Evolutionary conservation across 2,329 filamentous ascomycete species (phyloP).

Genomic region (Niveomyces coronatus): DNA sequence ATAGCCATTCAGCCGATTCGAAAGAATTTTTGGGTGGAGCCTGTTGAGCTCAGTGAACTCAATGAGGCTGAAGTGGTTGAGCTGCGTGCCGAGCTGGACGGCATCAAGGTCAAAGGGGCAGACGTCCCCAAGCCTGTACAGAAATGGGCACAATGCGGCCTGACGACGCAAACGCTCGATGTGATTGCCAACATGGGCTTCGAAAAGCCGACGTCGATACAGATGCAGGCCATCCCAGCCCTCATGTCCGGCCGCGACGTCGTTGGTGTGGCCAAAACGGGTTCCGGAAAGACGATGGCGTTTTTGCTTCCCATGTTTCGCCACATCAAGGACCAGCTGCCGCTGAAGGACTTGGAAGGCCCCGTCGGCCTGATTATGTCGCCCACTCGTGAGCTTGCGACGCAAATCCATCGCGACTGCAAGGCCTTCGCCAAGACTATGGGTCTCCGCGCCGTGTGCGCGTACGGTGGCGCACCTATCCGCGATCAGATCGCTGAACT

Average conservation of each 20-base stretch:
- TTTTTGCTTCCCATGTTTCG: slow-evolving; percentile 96
- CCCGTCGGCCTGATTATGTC: slow-evolving; percentile 85
- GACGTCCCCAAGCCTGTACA: slow-evolving; percentile 87
- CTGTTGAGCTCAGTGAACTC: slow-evolving; percentile 71
- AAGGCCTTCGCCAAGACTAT: slow-evolving; percentile 88
- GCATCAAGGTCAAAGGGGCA: slow-evolving; percentile 85
- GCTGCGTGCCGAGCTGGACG: slow-evolving; percentile 78
- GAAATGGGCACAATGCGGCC: slow-evolving; percentile 92
- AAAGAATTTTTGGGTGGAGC: slow-evolving; percentile 92
- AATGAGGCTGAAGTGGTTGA: slow-evolving; percentile 75
- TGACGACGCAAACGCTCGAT: slow-evolving; percentile 78
- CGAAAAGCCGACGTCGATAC: slow-evolving; percentile 84
- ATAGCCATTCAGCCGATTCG: slow-evolving; percentile 75
- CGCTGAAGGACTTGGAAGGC: slow-evolving; percentile 73
- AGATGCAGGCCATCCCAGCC: slow-evolving; percentile 86
- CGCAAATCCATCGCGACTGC: slow-evolving; percentile 89
- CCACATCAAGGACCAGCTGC: slow-evolving; percentile 88
- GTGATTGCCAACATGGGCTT: slow-evolving; percentile 75
- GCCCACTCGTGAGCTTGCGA: slow-evolving; percentile 85
- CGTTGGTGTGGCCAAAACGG: slow-evolving; percentile 93
- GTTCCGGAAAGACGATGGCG: slow-evolving; percentile 93
- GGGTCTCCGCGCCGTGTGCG: slow-evolving; percentile 76
- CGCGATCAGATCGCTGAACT: slow-evolving; percentile 96
- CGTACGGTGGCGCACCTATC: slow-evolving; percentile 90
- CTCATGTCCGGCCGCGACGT: slow-evolving; percentile 96